Evolutionary conservation across 495 filamentous ascomycete genomes (phyloP).

Genomic region (Penicillium paradoxum): DNA sequence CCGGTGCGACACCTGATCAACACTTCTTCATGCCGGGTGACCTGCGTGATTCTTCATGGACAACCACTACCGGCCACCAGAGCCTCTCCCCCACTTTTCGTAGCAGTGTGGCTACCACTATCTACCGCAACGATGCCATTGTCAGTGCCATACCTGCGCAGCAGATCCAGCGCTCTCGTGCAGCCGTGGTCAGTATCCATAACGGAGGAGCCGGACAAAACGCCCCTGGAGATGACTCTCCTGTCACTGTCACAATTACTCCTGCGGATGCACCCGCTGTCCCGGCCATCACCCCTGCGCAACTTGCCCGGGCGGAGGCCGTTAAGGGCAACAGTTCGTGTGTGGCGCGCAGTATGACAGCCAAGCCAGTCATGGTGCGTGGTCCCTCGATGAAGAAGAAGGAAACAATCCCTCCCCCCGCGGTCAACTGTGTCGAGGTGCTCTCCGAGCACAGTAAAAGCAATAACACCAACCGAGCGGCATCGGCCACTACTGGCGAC

Average conservation of each 20-base stretch:
- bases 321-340: slow-evolving; percentile 38
- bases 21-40: slow-evolving; percentile 94
- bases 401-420: slow-evolving; percentile 8
- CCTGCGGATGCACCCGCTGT: slow-evolving; percentile 46
- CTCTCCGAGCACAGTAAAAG: slow-evolving; percentile 14
- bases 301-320: slow-evolving; percentile 40
- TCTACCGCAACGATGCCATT: slow-evolving; percentile 83
- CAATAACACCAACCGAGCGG: background rate
- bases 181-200: slow-evolving; percentile 86
- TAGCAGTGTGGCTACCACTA: slow-evolving; percentile 83
- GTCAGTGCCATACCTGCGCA: slow-evolving; percentile 76
- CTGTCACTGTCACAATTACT: slow-evolving; percentile 24
- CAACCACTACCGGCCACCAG: slow-evolving; percentile 61
- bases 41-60: slow-evolving; percentile 80
- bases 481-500: slow-evolving; percentile 11
- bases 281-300: slow-evolving; percentile 47
- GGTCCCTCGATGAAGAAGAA: slow-evolving; percentile 34
- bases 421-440: slow-evolving; percentile 23
- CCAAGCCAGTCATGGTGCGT: slow-evolving; percentile 45
- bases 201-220: slow-evolving; percentile 25
- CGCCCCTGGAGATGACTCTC: slow-evolving; percentile 8
- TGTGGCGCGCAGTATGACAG: slow-evolving; percentile 39
- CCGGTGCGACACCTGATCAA: slow-evolving; percentile 69
- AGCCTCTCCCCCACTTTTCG: slow-evolving; percentile 60
- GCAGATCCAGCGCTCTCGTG: slow-evolving; percentile 76